Evolutionary conservation across 2,329 filamentous ascomycete genomes (phyloP).

Genomic region (Pyricularia pennisetigena): DNA sequence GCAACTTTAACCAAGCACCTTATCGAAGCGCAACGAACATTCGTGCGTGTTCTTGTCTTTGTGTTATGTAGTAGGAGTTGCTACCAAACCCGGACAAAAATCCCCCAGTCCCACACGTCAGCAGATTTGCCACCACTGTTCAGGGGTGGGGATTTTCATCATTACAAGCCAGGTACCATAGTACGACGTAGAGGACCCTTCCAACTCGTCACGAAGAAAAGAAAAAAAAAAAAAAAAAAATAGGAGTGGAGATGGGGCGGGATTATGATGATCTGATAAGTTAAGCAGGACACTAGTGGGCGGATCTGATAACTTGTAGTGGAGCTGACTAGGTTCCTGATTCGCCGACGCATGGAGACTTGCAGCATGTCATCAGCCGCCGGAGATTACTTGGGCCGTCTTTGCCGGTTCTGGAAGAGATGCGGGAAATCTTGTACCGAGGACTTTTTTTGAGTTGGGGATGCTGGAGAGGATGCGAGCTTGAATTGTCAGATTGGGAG

Average conservation of each 20-base stretch:
- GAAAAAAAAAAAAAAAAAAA: neutral
- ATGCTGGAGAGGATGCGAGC: neutral
- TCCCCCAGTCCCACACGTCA: too few relatives aligned
- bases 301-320: slow-evolving; percentile 20
- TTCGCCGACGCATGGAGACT: neutral
- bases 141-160: too few relatives aligned
- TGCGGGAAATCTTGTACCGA: neutral
- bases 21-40: too few relatives aligned
- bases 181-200: too few relatives aligned
- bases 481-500: neutral
- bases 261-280: slow-evolving; percentile 22
- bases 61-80: too few relatives aligned
- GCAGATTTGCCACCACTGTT: too few relatives aligned
- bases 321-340: neutral
- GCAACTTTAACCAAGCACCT: too few relatives aligned
- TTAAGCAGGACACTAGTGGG: slow-evolving; percentile 14
- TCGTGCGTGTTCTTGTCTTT: too few relatives aligned
- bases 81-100: too few relatives aligned
- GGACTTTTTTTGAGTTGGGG: neutral
- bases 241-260: neutral
- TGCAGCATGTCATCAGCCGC: neutral
- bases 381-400: neutral
- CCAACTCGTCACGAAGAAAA: too few relatives aligned
- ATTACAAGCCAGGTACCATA: too few relatives aligned
- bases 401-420: neutral